Evolutionary conservation across 2,329 filamentous ascomycete genomes (phyloP), one percentile per base, ranked within the genome.

Genomic region (Aaosphaeria pasadenensis): DNA sequence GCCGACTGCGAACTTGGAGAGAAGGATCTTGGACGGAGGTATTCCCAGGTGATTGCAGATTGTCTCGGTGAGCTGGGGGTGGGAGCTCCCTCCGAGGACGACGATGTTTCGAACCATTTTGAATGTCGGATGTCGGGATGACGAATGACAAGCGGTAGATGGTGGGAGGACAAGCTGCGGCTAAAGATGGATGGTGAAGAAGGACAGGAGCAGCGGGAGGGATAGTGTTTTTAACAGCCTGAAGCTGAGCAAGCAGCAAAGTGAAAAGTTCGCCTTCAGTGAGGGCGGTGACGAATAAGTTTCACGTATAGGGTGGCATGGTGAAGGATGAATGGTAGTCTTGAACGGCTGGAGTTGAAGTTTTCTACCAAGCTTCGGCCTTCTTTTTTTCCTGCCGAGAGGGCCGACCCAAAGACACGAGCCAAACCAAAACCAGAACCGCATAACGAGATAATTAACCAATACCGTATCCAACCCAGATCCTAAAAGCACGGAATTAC

Each of bases 91-190:
- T 60, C 91, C 90, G 56, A 99, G 85, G 54, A 99, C 83, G 66
- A 96, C 89, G 57, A 99, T 90, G 72, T 96, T 96, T 71, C 91
- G 87, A 59, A 96, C 91, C 91, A 96, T 96, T 58, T 52, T 53
- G 49, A 11, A 11, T 43, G 41, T 7, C 9, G 52, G 50, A 43
- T 47, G 53, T 49, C 48, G 41, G 36, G 44, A 40, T 30, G 44
- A 50, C 47, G 51, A 50, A 55, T 57, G 59, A 54, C 51, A 55
- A 57, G 57, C 55, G 58, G 56, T 57, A 59, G 47, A 48, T 53
- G 45, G 52, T 43, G 39, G 29, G 42, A 44, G n/a, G 11, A 36
- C 11, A 7, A 40, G 11, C 35, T n/a, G 33, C n/a, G 33, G 17
- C 17, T 24, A 24, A 24, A 24, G 17, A 24, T 24, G 17, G 17